Conservation (phyloP, 176 grass and related monocot genomes). For the Echinochloa phyllopogon region DNA sequence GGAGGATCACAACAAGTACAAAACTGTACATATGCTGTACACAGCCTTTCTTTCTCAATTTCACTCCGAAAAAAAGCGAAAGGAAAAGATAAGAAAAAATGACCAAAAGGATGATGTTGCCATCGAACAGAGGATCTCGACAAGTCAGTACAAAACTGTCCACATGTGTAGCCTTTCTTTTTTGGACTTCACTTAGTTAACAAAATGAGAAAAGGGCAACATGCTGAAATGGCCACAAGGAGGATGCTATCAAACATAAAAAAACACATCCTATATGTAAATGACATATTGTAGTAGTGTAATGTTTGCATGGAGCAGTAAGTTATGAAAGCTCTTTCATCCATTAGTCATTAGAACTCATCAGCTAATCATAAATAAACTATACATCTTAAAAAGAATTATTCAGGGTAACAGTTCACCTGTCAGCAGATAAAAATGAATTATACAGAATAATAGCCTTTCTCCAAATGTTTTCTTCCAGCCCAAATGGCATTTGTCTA, state of each 20-base stretch:
- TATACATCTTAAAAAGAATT: not conserved
- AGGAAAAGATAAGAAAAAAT: conserved; percentile 4
- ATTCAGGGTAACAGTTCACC: not conserved
- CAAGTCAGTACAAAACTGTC: not conserved
- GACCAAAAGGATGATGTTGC: not conserved
- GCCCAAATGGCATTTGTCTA: conserved; percentile 16
- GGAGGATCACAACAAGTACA: not conserved
- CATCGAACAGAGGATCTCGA: not conserved
- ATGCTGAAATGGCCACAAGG: conserved; percentile 10
- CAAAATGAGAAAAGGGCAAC: conserved; percentile 3
- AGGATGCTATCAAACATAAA: not conserved
- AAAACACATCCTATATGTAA: not conserved
- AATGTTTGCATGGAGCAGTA: not conserved
- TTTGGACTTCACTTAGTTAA: not conserved
- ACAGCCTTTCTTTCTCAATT: not conserved
- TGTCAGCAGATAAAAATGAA: not conserved
- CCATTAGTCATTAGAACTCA: not conserved
- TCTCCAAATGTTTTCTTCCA: not conserved
- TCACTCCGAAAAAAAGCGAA: not conserved
- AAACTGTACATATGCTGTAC: not conserved
- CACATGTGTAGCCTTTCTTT: not conserved
- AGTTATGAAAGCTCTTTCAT: not conserved
- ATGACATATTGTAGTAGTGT: not conserved
- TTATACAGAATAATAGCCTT: not conserved
- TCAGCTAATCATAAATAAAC: not conserved